Evolutionary conservation across 2,329 filamentous ascomycete genomes (phyloP).

Genomic region (Epichloe sibirici): DNA sequence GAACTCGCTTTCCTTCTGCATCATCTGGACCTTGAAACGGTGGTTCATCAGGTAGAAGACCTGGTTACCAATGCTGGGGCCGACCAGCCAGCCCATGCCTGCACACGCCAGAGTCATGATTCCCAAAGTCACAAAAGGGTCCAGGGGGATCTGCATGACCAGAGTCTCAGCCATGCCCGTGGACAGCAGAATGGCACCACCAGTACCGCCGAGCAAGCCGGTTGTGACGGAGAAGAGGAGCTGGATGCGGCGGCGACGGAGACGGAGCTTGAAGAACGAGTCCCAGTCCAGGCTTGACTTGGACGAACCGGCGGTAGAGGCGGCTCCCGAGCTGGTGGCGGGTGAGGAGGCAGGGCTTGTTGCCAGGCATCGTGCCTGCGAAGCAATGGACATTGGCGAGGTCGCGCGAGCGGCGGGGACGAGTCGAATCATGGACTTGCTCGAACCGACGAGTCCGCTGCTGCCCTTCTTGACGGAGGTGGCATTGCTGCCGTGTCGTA

Average conservation of each 20-base stretch:
- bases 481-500: constrained; percentile 5
- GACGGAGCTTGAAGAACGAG: constrained; percentile 81
- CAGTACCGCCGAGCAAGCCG: constrained; percentile 48
- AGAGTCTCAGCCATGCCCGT: constrained; percentile 61
- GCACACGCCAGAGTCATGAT: constrained; percentile 65
- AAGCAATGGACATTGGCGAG: constrained; percentile 1
- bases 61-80: constrained; percentile 68
- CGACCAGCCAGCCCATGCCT: constrained; percentile 77
- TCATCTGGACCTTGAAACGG: constrained; percentile 59
- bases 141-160: constrained; percentile 62
- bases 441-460: not conserved
- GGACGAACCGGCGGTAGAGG: constrained; percentile 2
- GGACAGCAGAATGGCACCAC: constrained; percentile 54
- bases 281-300: constrained; percentile 59
- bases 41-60: constrained; percentile 69
- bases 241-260: constrained; percentile 73
- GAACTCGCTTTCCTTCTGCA: constrained; percentile 86
- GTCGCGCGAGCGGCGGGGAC: not conserved
- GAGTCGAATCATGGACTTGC: constrained; percentile 3
- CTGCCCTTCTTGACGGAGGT: not conserved
- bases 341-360: constrained; percentile 6
- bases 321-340: not conserved
- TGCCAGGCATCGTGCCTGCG: constrained; percentile 9
- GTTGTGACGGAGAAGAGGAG: constrained; percentile 61
- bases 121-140: constrained; percentile 77